A percentile compares a stretch with the other conserved stretches of the same genome.
phyloP scores from a whole-genome alignment of 2,329 filamentous ascomycete species.

The Penicillium sp. region DNA sequence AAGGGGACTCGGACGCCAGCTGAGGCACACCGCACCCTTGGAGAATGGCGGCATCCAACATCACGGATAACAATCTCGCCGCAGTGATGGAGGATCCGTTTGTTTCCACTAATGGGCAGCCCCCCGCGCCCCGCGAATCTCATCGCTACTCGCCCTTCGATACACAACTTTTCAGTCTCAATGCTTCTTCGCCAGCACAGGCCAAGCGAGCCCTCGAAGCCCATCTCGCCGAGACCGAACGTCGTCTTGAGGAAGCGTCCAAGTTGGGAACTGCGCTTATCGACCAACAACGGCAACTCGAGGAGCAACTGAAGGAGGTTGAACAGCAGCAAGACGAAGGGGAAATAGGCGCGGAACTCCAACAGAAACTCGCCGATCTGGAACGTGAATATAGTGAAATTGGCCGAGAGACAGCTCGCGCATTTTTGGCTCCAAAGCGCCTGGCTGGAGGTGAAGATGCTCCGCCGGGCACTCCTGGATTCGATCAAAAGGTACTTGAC shows the following conservation, averaged over 20 bases:
- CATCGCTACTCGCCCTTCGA: conserved; percentile 84
- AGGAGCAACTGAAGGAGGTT: conserved; percentile 78
- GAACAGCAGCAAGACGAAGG: conserved; percentile 72
- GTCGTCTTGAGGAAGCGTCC: conserved; percentile 85
- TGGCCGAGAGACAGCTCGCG: conserved; percentile 81
- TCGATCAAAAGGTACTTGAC: conserved; percentile 47
- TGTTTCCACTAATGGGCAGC: conserved; percentile 47
- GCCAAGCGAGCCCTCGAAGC: conserved; percentile 86
- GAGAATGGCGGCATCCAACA: conserved; percentile 17
- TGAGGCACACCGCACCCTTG: conserved; percentile 8
- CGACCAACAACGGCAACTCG: conserved; percentile 79
- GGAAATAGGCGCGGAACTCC: conserved; percentile 78
- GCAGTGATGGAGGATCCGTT: conserved; percentile 56
- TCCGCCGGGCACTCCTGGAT: conserved; percentile 43
- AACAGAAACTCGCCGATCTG: conserved; percentile 76
- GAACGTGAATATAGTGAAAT: conserved; percentile 96
- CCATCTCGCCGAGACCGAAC: conserved; percentile 88
- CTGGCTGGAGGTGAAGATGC: conserved; percentile 68
- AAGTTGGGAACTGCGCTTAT: conserved; percentile 84
- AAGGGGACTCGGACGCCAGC: conserved; percentile 21
- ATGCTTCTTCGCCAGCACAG: conserved; percentile 79
- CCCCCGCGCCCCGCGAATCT: conserved; percentile 42
- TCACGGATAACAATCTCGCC: conserved; percentile 17
- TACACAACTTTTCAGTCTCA: conserved; percentile 72
- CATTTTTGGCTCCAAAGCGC: conserved; percentile 78